These are phyloP conservation scores for Pogostemon cablin DNA, from an alignment of 257 asterid genomes.

Conservation along the genomic window DNA sequence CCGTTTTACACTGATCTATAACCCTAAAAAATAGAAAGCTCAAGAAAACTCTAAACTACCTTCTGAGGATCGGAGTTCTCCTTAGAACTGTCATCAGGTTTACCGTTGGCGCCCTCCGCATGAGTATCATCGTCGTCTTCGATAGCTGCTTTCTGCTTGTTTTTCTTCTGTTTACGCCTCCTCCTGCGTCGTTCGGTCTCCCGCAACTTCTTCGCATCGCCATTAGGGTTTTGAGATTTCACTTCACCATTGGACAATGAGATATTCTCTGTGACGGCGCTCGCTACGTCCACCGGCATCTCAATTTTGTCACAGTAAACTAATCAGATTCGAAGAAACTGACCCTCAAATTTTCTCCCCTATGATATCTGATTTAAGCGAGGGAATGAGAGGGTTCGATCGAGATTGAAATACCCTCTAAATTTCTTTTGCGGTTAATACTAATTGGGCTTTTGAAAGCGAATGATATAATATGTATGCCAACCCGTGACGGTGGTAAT, in stretches of 20 bases:
- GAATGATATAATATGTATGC: background rate
- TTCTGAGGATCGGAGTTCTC: conserved; percentile 72
- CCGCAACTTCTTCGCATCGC: conserved; percentile 57
- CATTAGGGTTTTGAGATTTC: conserved; percentile 50
- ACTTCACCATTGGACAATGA: conserved; percentile 44
- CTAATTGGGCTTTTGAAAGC: conserved; percentile 2
- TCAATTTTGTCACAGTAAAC: conserved; percentile 2
- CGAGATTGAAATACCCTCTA: background rate
- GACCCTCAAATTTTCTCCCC: conserved; percentile 23
- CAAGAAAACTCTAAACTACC: conserved; percentile 41
- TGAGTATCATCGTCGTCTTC: conserved; percentile 61
- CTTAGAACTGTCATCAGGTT: conserved; percentile 52
- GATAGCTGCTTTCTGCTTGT: conserved; percentile 45
- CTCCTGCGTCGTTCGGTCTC: conserved; percentile 82
- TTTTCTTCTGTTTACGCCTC: conserved; percentile 95
- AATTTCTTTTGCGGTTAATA: background rate
- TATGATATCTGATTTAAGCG: conserved; percentile 22
- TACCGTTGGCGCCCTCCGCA: conserved; percentile 53
- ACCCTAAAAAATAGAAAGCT: background rate
- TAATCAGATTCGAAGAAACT: background rate
- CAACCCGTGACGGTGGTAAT: background rate
- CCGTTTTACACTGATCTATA: background rate
- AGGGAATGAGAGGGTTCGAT: conserved; percentile 7
- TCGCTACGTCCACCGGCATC: conserved; percentile 61
- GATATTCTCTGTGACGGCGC: conserved; percentile 35